phyloP scores from a whole-genome alignment of 2,329 filamentous ascomycete species.

The Penicillium sp. region DNA sequence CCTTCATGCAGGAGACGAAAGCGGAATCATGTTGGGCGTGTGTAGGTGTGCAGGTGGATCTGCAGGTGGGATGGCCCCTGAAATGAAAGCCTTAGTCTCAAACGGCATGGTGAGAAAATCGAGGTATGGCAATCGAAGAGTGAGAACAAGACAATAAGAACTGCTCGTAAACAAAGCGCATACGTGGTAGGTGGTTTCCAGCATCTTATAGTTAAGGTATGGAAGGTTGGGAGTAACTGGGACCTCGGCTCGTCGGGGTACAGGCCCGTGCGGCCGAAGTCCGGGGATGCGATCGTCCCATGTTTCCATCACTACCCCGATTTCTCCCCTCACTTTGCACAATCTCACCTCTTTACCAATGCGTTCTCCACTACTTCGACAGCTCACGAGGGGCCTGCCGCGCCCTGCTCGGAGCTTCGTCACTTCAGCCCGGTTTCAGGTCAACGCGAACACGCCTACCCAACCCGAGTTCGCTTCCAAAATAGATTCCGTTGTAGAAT shows the following conservation, averaged over 20 bases:
- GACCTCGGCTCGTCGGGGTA: conserved; percentile 1
- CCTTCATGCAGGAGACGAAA: neutral
- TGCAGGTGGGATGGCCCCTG: neutral
- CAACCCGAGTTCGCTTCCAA: neutral
- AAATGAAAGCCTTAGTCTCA: neutral
- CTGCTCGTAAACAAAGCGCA: no score
- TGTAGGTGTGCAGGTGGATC: neutral
- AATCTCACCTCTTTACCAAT: neutral
- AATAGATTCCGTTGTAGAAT: neutral
- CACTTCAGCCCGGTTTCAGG: neutral
- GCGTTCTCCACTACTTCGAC: conserved; percentile 6
- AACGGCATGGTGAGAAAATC: neutral
- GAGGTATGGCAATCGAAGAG: neutral
- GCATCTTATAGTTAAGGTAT: neutral
- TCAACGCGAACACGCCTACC: neutral
- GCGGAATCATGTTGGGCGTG: neutral
- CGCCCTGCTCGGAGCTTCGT: conserved; percentile 12
- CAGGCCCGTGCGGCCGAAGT: neutral
- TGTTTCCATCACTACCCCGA: neutral
- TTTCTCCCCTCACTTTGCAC: neutral
- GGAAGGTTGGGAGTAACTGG: no score
- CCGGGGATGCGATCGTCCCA: conserved; percentile 5
- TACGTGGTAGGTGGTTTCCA: no score
- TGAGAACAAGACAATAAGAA: no score
- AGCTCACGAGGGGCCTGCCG: conserved; percentile 6